Evolutionary conservation across 805 yeast species (phyloP).

Genomic region (Vanderwaltozyma polyspora): DNA sequence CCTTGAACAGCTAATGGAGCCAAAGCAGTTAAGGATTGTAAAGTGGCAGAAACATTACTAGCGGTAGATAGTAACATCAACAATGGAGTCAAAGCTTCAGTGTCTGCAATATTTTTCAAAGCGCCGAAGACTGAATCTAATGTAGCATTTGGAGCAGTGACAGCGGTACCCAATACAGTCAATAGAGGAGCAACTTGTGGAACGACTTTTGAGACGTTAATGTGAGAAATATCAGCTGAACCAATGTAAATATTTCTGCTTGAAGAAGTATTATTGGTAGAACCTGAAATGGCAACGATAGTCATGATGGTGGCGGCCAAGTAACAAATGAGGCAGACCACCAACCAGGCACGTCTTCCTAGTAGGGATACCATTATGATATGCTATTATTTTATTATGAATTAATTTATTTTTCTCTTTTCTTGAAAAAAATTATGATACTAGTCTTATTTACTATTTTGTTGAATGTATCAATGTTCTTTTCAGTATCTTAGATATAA

Average conservation of each 20-base stretch:
- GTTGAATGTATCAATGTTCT: too few species aligned
- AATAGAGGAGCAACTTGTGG: conserved; percentile 23
- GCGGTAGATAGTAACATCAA: conserved; percentile 19
- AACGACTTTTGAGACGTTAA: conserved; percentile 26
- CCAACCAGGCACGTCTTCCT: conserved; percentile 1
- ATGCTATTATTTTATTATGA: background rate
- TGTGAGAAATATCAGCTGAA: conserved; percentile 23
- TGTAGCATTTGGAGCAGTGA: conserved; percentile 16
- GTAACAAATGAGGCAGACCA: conserved; percentile 12
- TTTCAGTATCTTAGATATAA: too few species aligned
- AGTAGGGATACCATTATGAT: background rate
- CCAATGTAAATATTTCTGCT: conserved; percentile 23
- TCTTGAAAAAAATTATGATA: background rate
- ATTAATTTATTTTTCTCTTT: background rate
- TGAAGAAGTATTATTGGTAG: conserved; percentile 23
- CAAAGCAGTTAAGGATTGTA: conserved; percentile 16
- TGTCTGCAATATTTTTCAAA: conserved; percentile 16
- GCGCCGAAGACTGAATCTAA: conserved; percentile 13
- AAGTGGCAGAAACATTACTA: conserved; percentile 14
- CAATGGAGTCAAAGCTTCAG: conserved; percentile 23
- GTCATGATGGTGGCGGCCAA: conserved; percentile 20
- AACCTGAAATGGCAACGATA: conserved; percentile 25
- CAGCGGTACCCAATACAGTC: conserved; percentile 18
- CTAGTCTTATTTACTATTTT: too few species aligned
- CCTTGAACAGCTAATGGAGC: conserved; percentile 20